These are phyloP conservation scores for Fusarium denticulatum DNA, from an alignment of 2,329 filamentous ascomycete species.

Conservation along the genomic window DNA sequence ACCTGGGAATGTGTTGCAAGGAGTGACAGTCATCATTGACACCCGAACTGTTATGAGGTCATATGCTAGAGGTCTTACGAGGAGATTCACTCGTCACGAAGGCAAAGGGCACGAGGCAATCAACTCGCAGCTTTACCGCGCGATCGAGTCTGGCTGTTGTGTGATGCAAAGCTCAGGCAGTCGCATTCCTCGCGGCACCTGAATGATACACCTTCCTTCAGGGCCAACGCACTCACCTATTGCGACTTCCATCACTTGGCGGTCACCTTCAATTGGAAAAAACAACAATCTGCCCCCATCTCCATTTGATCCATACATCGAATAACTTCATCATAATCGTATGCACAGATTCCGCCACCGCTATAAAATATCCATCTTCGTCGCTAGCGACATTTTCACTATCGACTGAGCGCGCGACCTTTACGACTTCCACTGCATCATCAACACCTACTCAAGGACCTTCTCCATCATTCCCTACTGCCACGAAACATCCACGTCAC, in stretches of 20 bases:
- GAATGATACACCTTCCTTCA: background rate
- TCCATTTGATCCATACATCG: background rate
- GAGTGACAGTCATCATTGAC: too few species aligned
- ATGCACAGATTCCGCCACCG: rapidly evolving
- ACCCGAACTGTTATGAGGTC: background rate
- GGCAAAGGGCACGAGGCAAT: background rate
- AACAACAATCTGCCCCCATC: background rate
- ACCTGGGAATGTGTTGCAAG: too few species aligned
- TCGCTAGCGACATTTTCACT: background rate
- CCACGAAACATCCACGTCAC: background rate
- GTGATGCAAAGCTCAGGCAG: background rate
- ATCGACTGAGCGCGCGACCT: rapidly evolving
- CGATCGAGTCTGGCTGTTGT: background rate
- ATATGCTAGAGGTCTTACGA: background rate
- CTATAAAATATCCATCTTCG: too few species aligned
- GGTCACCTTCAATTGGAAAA: background rate
- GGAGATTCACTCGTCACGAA: rapidly evolving
- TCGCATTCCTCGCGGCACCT: background rate
- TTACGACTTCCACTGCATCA: background rate
- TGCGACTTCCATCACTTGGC: background rate
- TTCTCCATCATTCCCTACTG: background rate
- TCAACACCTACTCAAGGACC: background rate
- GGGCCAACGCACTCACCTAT: background rate
- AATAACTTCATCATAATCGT: background rate
- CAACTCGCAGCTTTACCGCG: background rate